Percentiles rank a stretch among this genome's conserved stretches.
These are phyloP conservation scores for Podila verticillata DNA, from an alignment of 192 early-diverging fungal species.

Conservation along the genomic window DNA sequence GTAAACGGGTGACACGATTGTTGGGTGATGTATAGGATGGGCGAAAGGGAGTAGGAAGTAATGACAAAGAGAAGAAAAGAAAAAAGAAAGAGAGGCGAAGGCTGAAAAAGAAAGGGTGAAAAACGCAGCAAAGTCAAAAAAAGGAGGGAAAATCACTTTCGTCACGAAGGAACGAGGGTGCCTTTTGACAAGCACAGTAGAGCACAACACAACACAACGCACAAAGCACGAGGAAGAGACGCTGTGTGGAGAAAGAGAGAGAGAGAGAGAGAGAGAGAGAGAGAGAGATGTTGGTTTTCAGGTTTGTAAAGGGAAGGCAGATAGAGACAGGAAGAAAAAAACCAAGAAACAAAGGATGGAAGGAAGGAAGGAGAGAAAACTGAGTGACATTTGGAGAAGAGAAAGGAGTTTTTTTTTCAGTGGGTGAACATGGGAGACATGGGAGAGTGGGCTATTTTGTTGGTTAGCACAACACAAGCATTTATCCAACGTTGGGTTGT, in stretches of 20 bases:
- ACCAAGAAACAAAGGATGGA: not conserved
- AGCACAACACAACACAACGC: too few relatives aligned
- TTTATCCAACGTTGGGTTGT: too few relatives aligned
- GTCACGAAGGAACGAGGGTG: constrained; percentile 6
- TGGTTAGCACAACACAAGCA: too few relatives aligned
- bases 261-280: too few relatives aligned
- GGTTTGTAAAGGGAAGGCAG: too few relatives aligned
- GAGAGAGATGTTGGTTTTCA: too few relatives aligned
- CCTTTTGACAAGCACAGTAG: too few relatives aligned
- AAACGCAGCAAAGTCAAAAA: constrained; percentile 8
- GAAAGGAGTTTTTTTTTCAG: too few relatives aligned
- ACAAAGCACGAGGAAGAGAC: not conserved
- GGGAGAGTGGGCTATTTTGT: too few relatives aligned
- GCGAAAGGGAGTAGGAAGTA: too few relatives aligned
- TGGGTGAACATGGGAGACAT: too few relatives aligned
- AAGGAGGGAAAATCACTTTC: constrained; percentile 17
- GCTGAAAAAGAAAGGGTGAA: not conserved
- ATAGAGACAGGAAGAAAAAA: too few relatives aligned
- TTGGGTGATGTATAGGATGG: not conserved
- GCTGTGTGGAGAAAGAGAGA: not conserved
- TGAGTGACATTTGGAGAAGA: not conserved
- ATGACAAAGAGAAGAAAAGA: not conserved
- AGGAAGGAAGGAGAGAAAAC: not conserved
- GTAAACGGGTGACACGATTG: not conserved
- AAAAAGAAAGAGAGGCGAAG: not conserved